Evolutionary conservation across 1,139 yeast genomes (phyloP), one percentile per base, ranked within the genome.

Genomic region (Pneumocystis wakefieldiae): DNA sequence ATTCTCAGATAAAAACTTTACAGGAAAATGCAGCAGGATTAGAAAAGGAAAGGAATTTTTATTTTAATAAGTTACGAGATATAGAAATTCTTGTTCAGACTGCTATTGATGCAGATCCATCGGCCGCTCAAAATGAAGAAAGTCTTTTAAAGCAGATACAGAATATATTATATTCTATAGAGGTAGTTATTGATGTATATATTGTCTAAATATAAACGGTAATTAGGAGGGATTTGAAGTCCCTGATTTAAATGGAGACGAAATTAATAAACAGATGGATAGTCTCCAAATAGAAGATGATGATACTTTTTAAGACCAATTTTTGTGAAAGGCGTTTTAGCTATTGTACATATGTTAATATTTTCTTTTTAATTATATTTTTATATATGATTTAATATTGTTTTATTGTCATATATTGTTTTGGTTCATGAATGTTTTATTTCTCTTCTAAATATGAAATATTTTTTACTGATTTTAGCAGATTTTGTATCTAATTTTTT

Each of bases 41-140:
- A 59, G 74, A 75, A 58, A 68, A 72, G 0, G 98, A 94, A 72
- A 81, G 97, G 66, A 87, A 88, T 71, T 90, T 92, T 70, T 92
- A 92, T 74, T 92, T 88, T 75, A 85, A 86, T 70, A 92, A 92
- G 75, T 78, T 92, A 63, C 81, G 96, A 66, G 95, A 87, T 66
- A 87, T 92, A 66, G 98, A 92, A 74, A 83, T 89, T 41, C 75
- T 91, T 62, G 81, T 86, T 28, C 90, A 86, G 71, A 80, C 84
- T 42, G 80, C 86, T 17, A 87, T 83, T 63, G 72, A 77, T 60
- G 70, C 80, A 53, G 77, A 75, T 58, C 77, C 73, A 61, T 74
- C 76, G 53, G 73, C 72, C 14, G 75, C 74, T 63, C 74, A 73
- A 17, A 71, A 70, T 39, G 72, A 68, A n/a, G 69, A 69, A 39